Percentiles rank a stretch among this genome's conserved stretches.
These are phyloP conservation scores for Drechslera avenae DNA, from an alignment of 2,329 filamentous ascomycete species.

Conservation along the genomic window DNA sequence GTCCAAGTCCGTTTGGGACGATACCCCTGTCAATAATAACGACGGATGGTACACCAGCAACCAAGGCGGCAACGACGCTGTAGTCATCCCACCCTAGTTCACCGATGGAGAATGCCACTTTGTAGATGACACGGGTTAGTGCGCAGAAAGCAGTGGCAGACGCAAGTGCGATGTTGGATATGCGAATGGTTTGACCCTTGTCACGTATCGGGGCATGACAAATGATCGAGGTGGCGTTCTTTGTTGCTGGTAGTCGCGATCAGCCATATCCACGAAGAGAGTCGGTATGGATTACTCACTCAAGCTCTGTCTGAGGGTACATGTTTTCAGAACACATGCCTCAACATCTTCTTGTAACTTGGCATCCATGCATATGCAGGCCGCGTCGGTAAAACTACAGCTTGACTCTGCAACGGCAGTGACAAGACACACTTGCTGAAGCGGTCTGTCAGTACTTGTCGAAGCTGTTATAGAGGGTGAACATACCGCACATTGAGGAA, in stretches of 20 bases:
- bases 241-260: slow-evolving; percentile 39
- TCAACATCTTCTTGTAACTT: slow-evolving; percentile 18
- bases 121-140: slow-evolving; percentile 46
- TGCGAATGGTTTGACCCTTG: slow-evolving; percentile 37
- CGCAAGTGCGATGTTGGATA: slow-evolving; percentile 43
- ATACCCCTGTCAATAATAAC: slow-evolving; percentile 30
- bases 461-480: background rate
- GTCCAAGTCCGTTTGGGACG: slow-evolving; percentile 52
- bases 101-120: slow-evolving; percentile 40
- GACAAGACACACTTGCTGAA: slow-evolving; percentile 22
- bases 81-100: slow-evolving; percentile 51
- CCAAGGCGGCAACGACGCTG: slow-evolving; percentile 27
- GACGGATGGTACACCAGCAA: slow-evolving; percentile 32
- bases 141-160: slow-evolving; percentile 44
- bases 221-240: slow-evolving; percentile 49
- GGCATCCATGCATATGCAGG: slow-evolving; percentile 25
- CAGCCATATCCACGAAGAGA: background rate
- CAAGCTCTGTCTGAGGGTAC: slow-evolving; percentile 24
- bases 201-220: slow-evolving; percentile 50
- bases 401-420: slow-evolving; percentile 16
- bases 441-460: slow-evolving; percentile 1
- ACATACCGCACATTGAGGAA: slow-evolving; percentile 31
- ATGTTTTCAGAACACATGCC: slow-evolving; percentile 18
- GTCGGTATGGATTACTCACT: slow-evolving; percentile 8
- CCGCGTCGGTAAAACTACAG: slow-evolving; percentile 14